Conservation (phyloP, 371 early-diverging fungal species). For the Mortierella sp. region DNA sequence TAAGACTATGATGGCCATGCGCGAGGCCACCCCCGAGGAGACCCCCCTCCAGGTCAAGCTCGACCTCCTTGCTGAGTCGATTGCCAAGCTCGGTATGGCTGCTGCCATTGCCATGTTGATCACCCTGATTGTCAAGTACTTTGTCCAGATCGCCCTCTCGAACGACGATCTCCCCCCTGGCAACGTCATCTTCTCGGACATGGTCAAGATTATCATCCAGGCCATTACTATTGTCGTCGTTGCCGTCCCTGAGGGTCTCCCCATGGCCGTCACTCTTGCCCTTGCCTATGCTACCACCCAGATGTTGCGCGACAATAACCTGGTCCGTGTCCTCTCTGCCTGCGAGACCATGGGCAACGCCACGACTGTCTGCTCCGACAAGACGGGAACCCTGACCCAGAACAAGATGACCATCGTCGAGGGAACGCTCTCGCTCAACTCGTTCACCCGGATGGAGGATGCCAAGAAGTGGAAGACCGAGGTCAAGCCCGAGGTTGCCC, state of each 20-base stretch:
- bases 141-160: conserved; percentile 73
- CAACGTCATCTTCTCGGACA: conserved; percentile 59
- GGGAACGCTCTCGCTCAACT: conserved; percentile 67
- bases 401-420: conserved; percentile 96
- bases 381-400: conserved; percentile 92
- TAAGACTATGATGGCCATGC: conserved; percentile 88
- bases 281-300: conserved; percentile 81
- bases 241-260: conserved; percentile 86
- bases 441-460: conserved; percentile 58
- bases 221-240: conserved; percentile 82
- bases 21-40: conserved; percentile 77
- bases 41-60: conserved; percentile 96
- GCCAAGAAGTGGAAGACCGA: conserved; percentile 61
- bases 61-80: conserved; percentile 89
- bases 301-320: conserved; percentile 93
- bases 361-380: conserved; percentile 94
- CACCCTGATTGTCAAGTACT: conserved; percentile 83
- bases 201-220: conserved; percentile 75
- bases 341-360: conserved; percentile 97
- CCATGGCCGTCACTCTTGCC: conserved; percentile 82
- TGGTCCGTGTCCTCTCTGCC: conserved; percentile 89
- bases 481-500: conserved; percentile 53
- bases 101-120: conserved; percentile 87
- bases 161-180: conserved; percentile 61
- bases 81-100: conserved; percentile 92